Conservation (phyloP, 2,329 filamentous ascomycete genomes). For the Amauroascus niger region DNA sequence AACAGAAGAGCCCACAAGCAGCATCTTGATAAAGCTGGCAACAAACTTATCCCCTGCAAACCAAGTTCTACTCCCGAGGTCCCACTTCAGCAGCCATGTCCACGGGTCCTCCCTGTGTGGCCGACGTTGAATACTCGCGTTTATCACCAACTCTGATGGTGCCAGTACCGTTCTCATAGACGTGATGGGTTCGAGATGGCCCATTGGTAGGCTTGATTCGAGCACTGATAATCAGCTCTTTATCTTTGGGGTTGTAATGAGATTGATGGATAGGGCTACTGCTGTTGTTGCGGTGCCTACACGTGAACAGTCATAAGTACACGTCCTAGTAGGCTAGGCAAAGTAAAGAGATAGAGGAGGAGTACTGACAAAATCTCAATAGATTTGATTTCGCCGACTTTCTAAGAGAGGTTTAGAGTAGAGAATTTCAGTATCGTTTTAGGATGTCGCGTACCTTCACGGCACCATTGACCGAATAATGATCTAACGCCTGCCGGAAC, state of each 20-base stretch:
- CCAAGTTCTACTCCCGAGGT: too few relatives aligned
- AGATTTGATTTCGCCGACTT: not conserved
- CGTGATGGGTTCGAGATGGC: constrained; percentile 11
- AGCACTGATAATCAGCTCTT: not conserved
- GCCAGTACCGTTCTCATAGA: constrained; percentile 11
- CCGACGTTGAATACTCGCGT: too few relatives aligned
- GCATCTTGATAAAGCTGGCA: too few relatives aligned
- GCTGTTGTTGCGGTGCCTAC: not conserved
- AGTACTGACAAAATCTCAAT: not conserved
- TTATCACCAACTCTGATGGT: constrained; percentile 9
- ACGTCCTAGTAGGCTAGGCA: not conserved
- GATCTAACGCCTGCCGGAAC: not conserved
- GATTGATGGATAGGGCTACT: not conserved
- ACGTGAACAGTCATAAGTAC: not conserved
- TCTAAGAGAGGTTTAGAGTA: not conserved
- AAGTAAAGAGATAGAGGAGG: too few relatives aligned
- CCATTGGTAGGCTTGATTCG: constrained; percentile 2
- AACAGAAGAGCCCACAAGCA: too few relatives aligned
- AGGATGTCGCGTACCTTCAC: not conserved
- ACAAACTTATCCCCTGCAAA: too few relatives aligned
- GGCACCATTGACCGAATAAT: not conserved
- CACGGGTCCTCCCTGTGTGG: too few relatives aligned
- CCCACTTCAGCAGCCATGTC: too few relatives aligned
- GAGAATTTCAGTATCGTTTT: not conserved
- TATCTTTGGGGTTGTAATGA: not conserved